Evolutionary conservation across 306 rosid genomes (phyloP), one percentile per base, ranked within the genome.

Genomic region (Vachellia collinsii): DNA sequence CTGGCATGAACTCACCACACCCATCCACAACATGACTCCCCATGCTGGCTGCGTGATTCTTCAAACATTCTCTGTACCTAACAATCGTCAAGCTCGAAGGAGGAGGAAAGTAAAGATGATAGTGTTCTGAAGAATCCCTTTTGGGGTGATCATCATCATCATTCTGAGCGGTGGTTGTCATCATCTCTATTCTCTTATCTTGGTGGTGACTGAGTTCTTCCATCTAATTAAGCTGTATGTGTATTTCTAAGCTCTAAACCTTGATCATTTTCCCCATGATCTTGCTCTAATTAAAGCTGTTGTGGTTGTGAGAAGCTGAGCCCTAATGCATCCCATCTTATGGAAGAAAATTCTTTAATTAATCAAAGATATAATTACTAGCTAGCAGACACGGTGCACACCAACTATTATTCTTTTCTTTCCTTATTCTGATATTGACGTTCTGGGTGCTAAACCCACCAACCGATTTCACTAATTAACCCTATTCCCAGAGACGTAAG

Each of bases 1-100:
- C 77, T 11, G 98, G 93, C 99, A 96, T 93, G 89, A 96, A 96
- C 80, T 96, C 99, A 8, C 98, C 96, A 62, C 99, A 96, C 0
- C 99, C 99, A 68, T 96, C 98, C 6, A 93, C 89, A 53, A 90
- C 92, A 78, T 89, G 90, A 75, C 97, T 89, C 50, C 99, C 99
- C 58, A 70, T 85, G 83, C 84, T 87, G 20, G 97, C 99, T 4
- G 98, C 99, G 76, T 96, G 97, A 77, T 96, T 96, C 79, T 85
- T 88, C 82, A 86, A 66, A 81, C 99, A 93, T 88, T 96, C 99
- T 77, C 92, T 85, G 75, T 96, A 93, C 66, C 87, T 75, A 4
- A 53, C 74, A 23, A 61, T 46, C 42, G 51, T 58, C 22, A 85
- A 59, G 37, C 69, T 63, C 63, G 39, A 23, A 3, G 67, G 67